A percentile compares a stretch with the other conserved stretches of the same genome.
These are phyloP conservation scores for Triticum timopheevii DNA, from an alignment of 176 grass and related monocot species.

Conservation along the genomic window DNA sequence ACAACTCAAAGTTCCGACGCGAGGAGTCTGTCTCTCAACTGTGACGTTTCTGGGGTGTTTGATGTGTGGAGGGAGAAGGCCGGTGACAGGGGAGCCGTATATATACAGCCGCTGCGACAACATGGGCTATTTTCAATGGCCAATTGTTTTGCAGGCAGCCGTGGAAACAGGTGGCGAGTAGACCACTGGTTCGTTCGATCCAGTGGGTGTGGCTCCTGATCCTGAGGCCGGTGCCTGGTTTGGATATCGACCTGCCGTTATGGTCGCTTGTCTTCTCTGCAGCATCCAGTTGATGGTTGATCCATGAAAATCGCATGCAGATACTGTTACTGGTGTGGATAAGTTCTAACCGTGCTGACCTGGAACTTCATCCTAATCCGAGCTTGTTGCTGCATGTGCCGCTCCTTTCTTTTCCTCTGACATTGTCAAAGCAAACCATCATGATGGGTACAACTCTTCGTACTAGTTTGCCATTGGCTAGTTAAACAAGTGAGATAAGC, in stretches of 20 bases:
- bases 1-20: neutral
- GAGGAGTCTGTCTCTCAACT: neutral
- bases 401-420: conserved; percentile 11
- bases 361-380: conserved; percentile 25
- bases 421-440: conserved; percentile 3
- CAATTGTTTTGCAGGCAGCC: conserved; percentile 50
- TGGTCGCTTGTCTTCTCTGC: neutral
- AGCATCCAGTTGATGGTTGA: neutral
- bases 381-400: conserved; percentile 20
- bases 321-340: conserved; percentile 4
- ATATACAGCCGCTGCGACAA: neutral
- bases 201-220: conserved; percentile 17
- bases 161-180: conserved; percentile 36
- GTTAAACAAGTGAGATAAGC: conserved; percentile 10
- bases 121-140: conserved; percentile 31
- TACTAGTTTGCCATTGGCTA: conserved; percentile 5
- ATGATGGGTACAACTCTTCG: conserved; percentile 1
- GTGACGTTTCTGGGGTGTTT: neutral
- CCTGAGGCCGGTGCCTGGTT: neutral
- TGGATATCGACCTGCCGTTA: conserved; percentile 20
- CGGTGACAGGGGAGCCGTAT: neutral
- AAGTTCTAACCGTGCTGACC: conserved; percentile 12
- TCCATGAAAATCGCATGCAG: neutral
- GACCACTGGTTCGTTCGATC: conserved; percentile 63
- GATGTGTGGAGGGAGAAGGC: neutral